A percentile compares a stretch with the other conserved stretches of the same genome.
These are phyloP conservation scores for Apiotrichum siamense DNA, from an alignment of 1,284 basidiomycete species.

Conservation along the genomic window DNA sequence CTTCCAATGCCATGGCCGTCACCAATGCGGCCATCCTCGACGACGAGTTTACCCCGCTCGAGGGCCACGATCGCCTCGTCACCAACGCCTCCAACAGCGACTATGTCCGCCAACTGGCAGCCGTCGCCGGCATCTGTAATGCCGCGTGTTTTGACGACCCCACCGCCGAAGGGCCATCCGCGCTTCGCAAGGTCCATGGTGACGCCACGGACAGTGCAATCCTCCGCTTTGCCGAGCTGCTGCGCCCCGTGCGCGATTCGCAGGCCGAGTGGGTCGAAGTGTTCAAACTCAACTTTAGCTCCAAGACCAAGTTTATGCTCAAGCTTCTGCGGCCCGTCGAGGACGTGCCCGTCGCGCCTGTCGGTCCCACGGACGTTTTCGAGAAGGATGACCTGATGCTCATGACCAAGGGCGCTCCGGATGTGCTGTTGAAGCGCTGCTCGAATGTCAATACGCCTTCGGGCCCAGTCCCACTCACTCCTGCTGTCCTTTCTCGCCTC, in stretches of 20 bases:
- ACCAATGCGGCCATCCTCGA: slow-evolving; percentile 51
- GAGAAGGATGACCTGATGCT: slow-evolving; percentile 41
- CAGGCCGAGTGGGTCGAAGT: slow-evolving; percentile 44
- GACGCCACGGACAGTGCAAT: slow-evolving; percentile 61
- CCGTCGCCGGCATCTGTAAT: slow-evolving; percentile 57
- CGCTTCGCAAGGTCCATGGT: slow-evolving; percentile 54
- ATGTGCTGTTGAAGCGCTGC: slow-evolving; percentile 55
- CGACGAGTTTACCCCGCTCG: slow-evolving; percentile 30
- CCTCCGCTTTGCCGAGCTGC: slow-evolving; percentile 56
- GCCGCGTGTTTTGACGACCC: slow-evolving; percentile 55
- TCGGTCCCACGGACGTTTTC: slow-evolving; percentile 17
- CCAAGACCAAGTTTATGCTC: slow-evolving; percentile 63
- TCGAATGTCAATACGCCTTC: slow-evolving; percentile 44
- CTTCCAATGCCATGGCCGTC: slow-evolving; percentile 49
- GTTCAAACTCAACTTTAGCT: slow-evolving; percentile 56
- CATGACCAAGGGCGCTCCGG: slow-evolving; percentile 58
- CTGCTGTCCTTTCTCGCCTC: slow-evolving; percentile 34
- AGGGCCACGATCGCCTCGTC: slow-evolving; percentile 36
- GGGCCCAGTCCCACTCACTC: slow-evolving; percentile 46
- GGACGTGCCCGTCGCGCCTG: neutral
- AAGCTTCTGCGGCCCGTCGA: slow-evolving; percentile 34
- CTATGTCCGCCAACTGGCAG: slow-evolving; percentile 45
- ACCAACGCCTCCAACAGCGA: slow-evolving; percentile 7
- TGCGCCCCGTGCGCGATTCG: slow-evolving; percentile 41
- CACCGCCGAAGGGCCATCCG: slow-evolving; percentile 46